Evolutionary conservation across 2,329 filamentous ascomycete species (phyloP).

Genomic region (Phyllosticta ampelicida): DNA sequence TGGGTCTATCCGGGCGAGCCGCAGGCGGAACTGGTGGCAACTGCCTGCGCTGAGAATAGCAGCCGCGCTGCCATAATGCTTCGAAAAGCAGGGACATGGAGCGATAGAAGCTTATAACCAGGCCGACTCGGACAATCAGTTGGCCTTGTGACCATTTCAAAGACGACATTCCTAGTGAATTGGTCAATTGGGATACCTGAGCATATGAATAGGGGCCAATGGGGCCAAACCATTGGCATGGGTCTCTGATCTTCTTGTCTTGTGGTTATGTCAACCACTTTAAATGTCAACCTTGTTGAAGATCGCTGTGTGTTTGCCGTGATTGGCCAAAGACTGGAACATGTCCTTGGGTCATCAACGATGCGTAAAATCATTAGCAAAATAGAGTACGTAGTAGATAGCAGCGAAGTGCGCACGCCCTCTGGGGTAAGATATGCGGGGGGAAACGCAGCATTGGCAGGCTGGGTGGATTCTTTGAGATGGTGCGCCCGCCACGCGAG

Average conservation of each 20-base stretch:
- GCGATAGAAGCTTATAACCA: background rate
- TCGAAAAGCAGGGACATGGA: background rate
- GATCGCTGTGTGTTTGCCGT: background rate
- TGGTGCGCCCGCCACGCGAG: background rate
- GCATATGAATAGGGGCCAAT: too few relatives aligned
- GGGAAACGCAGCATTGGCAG: background rate
- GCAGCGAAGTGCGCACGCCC: background rate
- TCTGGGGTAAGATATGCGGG: background rate
- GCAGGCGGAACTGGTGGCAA: background rate
- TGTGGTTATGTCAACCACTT: background rate
- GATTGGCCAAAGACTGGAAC: background rate
- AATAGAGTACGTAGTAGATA: too few relatives aligned
- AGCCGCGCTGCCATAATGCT: background rate
- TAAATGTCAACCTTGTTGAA: background rate
- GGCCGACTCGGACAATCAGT: background rate
- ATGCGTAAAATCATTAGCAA: background rate
- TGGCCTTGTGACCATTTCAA: background rate
- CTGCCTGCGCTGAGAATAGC: background rate
- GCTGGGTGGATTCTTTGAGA: background rate
- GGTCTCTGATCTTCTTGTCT: background rate
- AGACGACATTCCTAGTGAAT: too few relatives aligned
- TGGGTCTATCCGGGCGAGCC: background rate
- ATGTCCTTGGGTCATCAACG: background rate
- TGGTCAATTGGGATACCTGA: too few relatives aligned
- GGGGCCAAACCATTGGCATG: background rate